Percentiles rank a stretch among this genome's conserved stretches.
These are phyloP conservation scores for Amylocarpus encephaloides DNA, from an alignment of 2,329 filamentous ascomycete species.

Conservation along the genomic window DNA sequence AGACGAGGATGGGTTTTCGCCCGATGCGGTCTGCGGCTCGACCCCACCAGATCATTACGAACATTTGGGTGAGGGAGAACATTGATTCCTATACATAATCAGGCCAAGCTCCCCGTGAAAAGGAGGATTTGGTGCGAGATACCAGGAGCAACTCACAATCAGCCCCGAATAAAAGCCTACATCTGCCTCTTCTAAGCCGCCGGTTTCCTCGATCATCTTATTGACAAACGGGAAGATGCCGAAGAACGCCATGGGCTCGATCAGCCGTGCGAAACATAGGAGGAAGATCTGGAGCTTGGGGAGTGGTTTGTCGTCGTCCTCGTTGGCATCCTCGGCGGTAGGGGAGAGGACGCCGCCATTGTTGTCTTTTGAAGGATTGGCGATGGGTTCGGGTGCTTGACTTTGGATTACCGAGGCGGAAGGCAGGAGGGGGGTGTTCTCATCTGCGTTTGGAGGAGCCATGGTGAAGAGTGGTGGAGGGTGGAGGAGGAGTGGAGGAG, in stretches of 20 bases:
- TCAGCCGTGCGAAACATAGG: conserved; percentile 65
- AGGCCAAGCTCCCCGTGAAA: not conserved
- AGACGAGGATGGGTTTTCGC: conserved; percentile 65
- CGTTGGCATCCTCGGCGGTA: conserved; percentile 9
- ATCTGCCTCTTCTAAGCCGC: conserved; percentile 53
- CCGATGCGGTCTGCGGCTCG: conserved; percentile 60
- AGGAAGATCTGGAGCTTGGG: conserved; percentile 61
- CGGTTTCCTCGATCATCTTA: conserved; percentile 66
- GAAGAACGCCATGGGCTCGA: conserved; percentile 79
- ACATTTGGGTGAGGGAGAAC: conserved; percentile 69
- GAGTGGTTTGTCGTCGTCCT: conserved; percentile 42
- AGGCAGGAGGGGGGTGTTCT: not conserved
- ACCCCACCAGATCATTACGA: conserved; percentile 73
- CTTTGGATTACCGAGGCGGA: not conserved
- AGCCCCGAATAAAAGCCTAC: conserved; percentile 75
- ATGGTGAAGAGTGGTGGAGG: too few species aligned
- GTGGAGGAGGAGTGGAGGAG: too few species aligned
- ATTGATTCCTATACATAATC: conserved; percentile 45
- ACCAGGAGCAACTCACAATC: conserved; percentile 41
- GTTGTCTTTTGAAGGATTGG: not conserved
- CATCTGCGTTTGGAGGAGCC: not conserved
- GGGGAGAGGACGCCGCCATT: not conserved
- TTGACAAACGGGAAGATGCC: conserved; percentile 76
- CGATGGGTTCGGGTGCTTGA: not conserved
- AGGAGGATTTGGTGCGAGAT: not conserved